Percentiles rank a stretch among this genome's conserved stretches.
phyloP scores from a whole-genome alignment of 2,329 filamentous ascomycete species.

The Arachnopeziza araneosa region DNA sequence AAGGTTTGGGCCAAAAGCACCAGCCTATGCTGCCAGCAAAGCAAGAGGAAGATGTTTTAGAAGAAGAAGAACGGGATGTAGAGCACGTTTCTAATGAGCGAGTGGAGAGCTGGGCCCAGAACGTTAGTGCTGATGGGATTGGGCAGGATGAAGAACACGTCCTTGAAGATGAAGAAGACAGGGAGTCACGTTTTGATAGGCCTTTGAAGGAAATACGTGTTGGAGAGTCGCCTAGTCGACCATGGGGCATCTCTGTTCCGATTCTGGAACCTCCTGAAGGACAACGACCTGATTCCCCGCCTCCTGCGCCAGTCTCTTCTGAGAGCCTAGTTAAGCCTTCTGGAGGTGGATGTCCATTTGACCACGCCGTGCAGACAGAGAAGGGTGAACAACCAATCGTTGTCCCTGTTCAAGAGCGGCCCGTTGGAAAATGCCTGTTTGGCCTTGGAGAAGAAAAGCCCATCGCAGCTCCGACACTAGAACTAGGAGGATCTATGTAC shows the following conservation, averaged over 20 bases:
- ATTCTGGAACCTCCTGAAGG: constrained; percentile 40
- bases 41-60: constrained; percentile 35
- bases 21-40: constrained; percentile 72
- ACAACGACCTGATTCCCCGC: constrained; percentile 47
- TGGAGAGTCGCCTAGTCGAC: constrained; percentile 86
- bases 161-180: constrained; percentile 40
- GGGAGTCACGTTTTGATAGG: constrained; percentile 74
- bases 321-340: constrained; percentile 28
- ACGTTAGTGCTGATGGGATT: constrained; percentile 55
- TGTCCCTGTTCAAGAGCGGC: constrained; percentile 10
- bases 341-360: constrained; percentile 54
- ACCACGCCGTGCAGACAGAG: constrained; percentile 17
- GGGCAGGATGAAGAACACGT: constrained; percentile 30
- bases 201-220: constrained; percentile 85
- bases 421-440: constrained; percentile 24
- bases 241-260: constrained; percentile 87
- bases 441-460: constrained; percentile 32
- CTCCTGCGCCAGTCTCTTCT: constrained; percentile 43
- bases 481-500: neutral
- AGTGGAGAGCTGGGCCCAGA: constrained; percentile 82
- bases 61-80: constrained; percentile 23
- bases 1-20: constrained; percentile 81
- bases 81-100: constrained; percentile 58
- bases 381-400: constrained; percentile 6
- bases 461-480: neutral